Base-by-base conservation (phyloP, 371 early-diverging fungal species). In the Circinella minor region DNA sequence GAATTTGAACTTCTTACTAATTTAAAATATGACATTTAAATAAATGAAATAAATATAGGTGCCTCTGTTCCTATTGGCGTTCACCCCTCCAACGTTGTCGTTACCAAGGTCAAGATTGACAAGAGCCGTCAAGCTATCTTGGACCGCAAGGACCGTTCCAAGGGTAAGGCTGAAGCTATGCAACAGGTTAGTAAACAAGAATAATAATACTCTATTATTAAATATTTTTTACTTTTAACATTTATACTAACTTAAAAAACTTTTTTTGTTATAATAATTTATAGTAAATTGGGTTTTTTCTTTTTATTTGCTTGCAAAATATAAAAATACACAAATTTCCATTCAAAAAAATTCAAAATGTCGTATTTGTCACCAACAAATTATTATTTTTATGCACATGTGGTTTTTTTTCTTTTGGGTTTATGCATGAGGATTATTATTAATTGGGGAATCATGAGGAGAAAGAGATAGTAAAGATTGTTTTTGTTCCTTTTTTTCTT, bases 71-170 rank as follows among this genome's bases (percentile, higher is more conserved):
- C 91, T 71, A 88, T 98, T 82, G 96, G 96, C 78, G 89, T 99
- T 83, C 94, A 96, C 91, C 97, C 99, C 78, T 97, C 97, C 86
- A 99, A 99, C 88, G 97, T 98, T 69, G 91, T 94, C 77, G 90
- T 99, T 89, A 96, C 94, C 86, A 93, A 93, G 81, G 81, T 96
- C 79, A 92, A 98, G 92, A 77, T 97, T 71, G 96, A 96, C 91
- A 96, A 96, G 90, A 97, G 96, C 91, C 95, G 98, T 82, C 85
- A 91, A 86, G 86, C 84, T 71, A 79, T 95, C 61, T 84, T 96
- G 65, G 92, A 91, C 73, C 92, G 96, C 81, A 94, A 94, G 91
- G 72, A 62, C 65, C 46, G 63, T 36, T 66, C 62, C 65, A 76
- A 71, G 68, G 51, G 51, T 15, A 80, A 82, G 77, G 77, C 77